Evolutionary conservation across 768 basidiomycete species (phyloP).

Genomic region (Suillus subluteus): DNA sequence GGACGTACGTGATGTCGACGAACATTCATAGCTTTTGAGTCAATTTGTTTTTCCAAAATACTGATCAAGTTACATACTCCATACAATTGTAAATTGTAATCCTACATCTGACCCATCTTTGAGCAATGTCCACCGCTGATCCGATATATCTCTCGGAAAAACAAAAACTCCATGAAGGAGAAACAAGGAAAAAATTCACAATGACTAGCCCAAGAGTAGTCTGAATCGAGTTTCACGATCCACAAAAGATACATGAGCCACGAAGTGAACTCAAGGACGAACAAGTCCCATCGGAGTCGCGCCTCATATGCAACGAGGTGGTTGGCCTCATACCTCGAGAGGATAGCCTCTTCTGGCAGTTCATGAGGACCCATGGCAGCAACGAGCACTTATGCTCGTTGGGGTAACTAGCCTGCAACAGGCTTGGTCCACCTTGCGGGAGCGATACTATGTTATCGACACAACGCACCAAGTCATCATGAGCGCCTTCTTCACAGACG

Average conservation of each 20-base stretch:
- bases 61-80: neutral
- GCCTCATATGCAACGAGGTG: neutral
- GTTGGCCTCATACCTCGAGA: neutral
- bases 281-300: neutral
- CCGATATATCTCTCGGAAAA: neutral
- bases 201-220: neutral
- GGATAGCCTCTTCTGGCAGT: neutral
- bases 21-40: too few species aligned
- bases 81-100: neutral
- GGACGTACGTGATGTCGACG: too few species aligned
- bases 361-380: neutral
- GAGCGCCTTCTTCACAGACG: neutral
- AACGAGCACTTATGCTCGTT: neutral
- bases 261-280: slow-evolving; percentile 2
- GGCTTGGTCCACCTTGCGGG: neutral
- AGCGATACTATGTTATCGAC: neutral
- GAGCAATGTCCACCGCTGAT: neutral
- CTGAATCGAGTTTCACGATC: slow-evolving; percentile 3
- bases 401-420: neutral
- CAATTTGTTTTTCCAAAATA: neutral
- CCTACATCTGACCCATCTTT: neutral
- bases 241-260: neutral
- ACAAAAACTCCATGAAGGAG: neutral
- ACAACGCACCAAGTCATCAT: neutral
- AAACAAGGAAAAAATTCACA: neutral